Evolutionary conservation across 345 rosid species (phyloP), one percentile per base, ranked within the genome.

Genomic region (Dipteronia sinensis): DNA sequence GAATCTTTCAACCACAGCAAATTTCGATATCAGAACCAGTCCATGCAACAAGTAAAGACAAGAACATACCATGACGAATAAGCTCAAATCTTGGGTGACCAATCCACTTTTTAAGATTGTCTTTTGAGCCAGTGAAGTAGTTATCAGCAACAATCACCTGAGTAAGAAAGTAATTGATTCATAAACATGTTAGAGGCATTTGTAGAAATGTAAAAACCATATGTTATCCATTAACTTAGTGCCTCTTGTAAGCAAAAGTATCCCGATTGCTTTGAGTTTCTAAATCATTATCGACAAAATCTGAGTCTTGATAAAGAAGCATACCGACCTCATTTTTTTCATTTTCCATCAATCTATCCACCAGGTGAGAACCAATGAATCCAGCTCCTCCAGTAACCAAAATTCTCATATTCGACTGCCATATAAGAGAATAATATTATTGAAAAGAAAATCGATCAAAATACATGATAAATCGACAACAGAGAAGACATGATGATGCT

Each of bases 1-100:
- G 20, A 47, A 65, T 64, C 19, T 49, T 29, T 27, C 46, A 47
- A 20, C 19, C 25, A 19, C 19, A 44, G 29, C 19, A 64, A 47
- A 47, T 10, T 19, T 17, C 11, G 22, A 47, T 68, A 47, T 62
- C 20, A 74, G 58, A 44, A 22, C 62, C 31, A 74, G 40, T 25
- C 7, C 59, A 74, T 27, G 62, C 53, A 12, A 75, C 19, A 66
- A 66, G 16, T 25, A 63, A 64, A 63, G 46, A 63, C 40, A 31
- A 62, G 69, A 81, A 42, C 85, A 72, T 85, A 95, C 99, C 99
- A 11, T 95, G 99, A 77, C 97, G 98, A 69, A 93, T 92, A 47
- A 95, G 94, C 90, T 95, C 99, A 78, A 95, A 95, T 83, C 98
- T 92, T 6, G 98, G 99, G 81, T 92, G 98, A 75, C 94, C 97